Evolutionary conservation across 306 rosid species (phyloP), one percentile per base, ranked within the genome.

Genomic region (Sesbania bispinosa): DNA sequence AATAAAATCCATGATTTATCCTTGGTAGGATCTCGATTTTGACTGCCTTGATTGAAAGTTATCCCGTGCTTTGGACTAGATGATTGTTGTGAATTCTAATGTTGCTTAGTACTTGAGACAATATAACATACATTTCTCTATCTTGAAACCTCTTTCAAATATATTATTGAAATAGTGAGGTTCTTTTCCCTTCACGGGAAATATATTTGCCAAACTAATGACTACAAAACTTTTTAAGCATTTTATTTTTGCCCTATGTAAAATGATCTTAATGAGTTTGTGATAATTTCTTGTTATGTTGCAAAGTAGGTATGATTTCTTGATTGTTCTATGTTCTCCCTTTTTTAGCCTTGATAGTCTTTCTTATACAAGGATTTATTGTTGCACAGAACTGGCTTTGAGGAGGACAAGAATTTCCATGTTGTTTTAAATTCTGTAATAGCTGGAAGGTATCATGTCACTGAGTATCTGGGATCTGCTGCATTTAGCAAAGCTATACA

Each of bases 401-500:
- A 94, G 82, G 98, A 94, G 90, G 98, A 94, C 96, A 94, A 94
- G 90, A 89, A 91, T 84, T 94, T 94, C 80, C 92, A 94, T 57
- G 98, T 94, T 59, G 96, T 90, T 46, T 80, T 94, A 77, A 94
- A 90, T 85, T 94, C 98, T 5, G 95, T 94, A 54, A 72, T 94
- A 78, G 98, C 98, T 63, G 97, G 98, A 62, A 97, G 97, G 51
- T 94, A 90, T 83, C 98, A 94, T 76, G 98, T 94, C 64, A 94
- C 98, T 6, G 98, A 94, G 82, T 94, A 87, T 91, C 92, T 94
- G 62, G 98, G 98, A 59, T 94, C 98, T 53, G 98, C 98, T 51
- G 98, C 98, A 63, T 94, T 94, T 80, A 94, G 98, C 81, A 94
- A 94, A 89, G 98, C 98, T 69, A 91, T 94, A 66, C 98, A 94